phyloP scores from a whole-genome alignment of 352 stramenopile species.

The Pythium periplocum region DNA sequence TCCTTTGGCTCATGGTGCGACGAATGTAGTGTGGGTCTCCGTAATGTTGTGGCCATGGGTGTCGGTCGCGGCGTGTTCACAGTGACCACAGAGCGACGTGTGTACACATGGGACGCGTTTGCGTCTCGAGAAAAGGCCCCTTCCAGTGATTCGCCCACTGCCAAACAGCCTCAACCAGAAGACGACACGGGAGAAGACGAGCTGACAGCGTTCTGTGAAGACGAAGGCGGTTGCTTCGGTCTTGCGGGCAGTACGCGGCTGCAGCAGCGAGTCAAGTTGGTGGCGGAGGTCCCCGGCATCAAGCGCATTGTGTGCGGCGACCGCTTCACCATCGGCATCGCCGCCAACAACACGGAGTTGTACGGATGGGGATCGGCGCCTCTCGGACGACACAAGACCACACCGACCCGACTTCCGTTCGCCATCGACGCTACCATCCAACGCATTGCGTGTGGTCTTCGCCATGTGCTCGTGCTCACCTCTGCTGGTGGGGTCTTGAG shows the following conservation, averaged over 20 bases:
- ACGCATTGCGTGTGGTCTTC: slow-evolving; percentile 36
- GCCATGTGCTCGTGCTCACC: slow-evolving; percentile 33
- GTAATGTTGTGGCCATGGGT: slow-evolving; percentile 14
- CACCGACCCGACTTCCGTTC: slow-evolving; percentile 12
- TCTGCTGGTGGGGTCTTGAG: slow-evolving; percentile 28
- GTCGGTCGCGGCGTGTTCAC: slow-evolving; percentile 14
- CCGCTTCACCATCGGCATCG: slow-evolving; percentile 27
- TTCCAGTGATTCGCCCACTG: not conserved
- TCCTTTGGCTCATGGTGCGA: too few species aligned
- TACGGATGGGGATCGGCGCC: slow-evolving; percentile 29
- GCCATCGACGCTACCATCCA: slow-evolving; percentile 6
- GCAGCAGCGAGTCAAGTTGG: slow-evolving; percentile 35
- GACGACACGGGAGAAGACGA: not conserved
- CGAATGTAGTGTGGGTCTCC: slow-evolving; percentile 7
- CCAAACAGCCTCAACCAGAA: not conserved
- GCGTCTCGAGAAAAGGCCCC: not conserved
- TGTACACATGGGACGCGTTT: slow-evolving; percentile 19
- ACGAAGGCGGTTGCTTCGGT: slow-evolving; percentile 46
- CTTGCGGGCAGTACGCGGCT: slow-evolving; percentile 36
- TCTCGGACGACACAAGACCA: slow-evolving; percentile 5
- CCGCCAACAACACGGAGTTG: slow-evolving; percentile 21
- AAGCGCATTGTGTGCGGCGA: slow-evolving; percentile 32
- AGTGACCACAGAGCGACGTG: slow-evolving; percentile 14
- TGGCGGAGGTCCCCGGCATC: slow-evolving; percentile 31
- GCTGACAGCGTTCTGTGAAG: slow-evolving; percentile 14